phyloP scores from a whole-genome alignment of 768 basidiomycete species.

The Sporobolomyces pararoseus region DNA sequence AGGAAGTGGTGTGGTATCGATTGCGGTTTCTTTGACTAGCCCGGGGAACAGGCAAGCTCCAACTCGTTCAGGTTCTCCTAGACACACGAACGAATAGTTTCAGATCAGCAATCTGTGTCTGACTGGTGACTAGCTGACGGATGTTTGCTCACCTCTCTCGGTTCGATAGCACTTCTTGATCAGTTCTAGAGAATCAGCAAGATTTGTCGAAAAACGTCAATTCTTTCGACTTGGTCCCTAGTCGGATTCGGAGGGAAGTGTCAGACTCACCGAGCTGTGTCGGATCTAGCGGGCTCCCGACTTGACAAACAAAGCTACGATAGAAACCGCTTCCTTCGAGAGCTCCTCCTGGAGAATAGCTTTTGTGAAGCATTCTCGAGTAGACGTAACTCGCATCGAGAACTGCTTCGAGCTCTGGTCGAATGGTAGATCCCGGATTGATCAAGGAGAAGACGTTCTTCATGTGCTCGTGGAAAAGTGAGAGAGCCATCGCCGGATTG shows the following conservation, averaged over 20 bases:
- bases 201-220: neutral
- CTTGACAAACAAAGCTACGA: slow-evolving; percentile 77
- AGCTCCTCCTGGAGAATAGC: slow-evolving; percentile 54
- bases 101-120: no score
- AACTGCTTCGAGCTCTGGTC: slow-evolving; percentile 57
- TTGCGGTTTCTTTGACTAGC: slow-evolving; percentile 67
- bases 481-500: slow-evolving; percentile 65
- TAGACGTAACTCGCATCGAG: slow-evolving; percentile 72
- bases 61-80: slow-evolving; percentile 66
- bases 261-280: slow-evolving; percentile 57
- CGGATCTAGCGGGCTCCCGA: slow-evolving; percentile 69
- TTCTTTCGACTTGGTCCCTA: no score
- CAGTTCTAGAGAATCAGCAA: slow-evolving; percentile 55
- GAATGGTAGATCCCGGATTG: slow-evolving; percentile 47
- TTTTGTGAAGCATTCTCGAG: slow-evolving; percentile 75
- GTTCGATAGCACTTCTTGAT: slow-evolving; percentile 74
- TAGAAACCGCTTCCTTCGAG: slow-evolving; percentile 65
- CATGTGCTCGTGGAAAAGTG: slow-evolving; percentile 68
- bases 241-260: no score
- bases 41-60: slow-evolving; percentile 85
- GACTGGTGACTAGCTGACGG: no score
- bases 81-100: slow-evolving; percentile 45
- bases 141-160: slow-evolving; percentile 51
- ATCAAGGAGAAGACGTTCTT: slow-evolving; percentile 63
- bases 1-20: slow-evolving; percentile 48